Evolutionary conservation across 78 protist species (phyloP).

Genomic region (Dictyostelium citrinum): DNA sequence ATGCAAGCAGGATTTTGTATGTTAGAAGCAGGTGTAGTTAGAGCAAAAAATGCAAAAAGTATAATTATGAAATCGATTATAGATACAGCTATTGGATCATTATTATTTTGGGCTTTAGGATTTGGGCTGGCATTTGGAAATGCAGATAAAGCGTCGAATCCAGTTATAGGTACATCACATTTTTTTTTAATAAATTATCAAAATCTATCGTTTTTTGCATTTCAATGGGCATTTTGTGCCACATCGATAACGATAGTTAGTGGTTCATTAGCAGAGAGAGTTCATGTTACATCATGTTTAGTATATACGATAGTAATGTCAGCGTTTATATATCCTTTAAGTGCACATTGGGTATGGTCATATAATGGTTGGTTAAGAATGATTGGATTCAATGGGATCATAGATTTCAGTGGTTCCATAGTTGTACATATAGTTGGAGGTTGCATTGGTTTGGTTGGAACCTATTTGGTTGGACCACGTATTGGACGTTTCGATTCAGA

Average conservation of each 20-base stretch:
- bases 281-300: constrained; percentile 55
- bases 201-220: constrained; percentile 59
- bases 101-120: constrained; percentile 76
- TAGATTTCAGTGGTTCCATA: constrained; percentile 69
- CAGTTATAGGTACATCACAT: constrained; percentile 21
- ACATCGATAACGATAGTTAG: constrained; percentile 87
- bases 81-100: constrained; percentile 77
- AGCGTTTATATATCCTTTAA: constrained; percentile 74
- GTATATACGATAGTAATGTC: constrained; percentile 60
- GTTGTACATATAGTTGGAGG: constrained; percentile 95
- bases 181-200: constrained; percentile 36
- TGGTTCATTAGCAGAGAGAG: constrained; percentile 88
- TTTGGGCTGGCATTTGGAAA: constrained; percentile 80
- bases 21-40: constrained; percentile 90
- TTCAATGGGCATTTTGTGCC: constrained; percentile 81
- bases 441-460: constrained; percentile 81
- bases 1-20: constrained; percentile 93
- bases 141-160: constrained; percentile 16
- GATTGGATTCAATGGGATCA: constrained; percentile 37
- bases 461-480: constrained; percentile 88
- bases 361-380: constrained; percentile 57
- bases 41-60: constrained; percentile 83
- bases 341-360: constrained; percentile 84
- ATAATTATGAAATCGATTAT: constrained; percentile 77
- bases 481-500: constrained; percentile 80